Evolutionary conservation across 1,284 basidiomycete species (phyloP).

Genomic region (Pyrrhoderma noxium): DNA sequence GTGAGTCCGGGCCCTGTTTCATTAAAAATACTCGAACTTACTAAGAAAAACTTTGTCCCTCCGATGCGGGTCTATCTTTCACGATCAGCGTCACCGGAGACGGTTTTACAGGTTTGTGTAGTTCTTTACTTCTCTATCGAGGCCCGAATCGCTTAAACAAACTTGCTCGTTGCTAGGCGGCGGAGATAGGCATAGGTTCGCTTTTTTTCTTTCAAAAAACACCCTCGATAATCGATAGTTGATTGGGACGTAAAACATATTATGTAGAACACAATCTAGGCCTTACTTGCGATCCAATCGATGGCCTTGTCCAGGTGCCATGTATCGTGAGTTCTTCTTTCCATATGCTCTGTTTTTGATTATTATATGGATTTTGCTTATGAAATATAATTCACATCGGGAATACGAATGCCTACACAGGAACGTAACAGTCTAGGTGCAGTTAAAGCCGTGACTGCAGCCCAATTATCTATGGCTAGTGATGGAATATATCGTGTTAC

Average conservation of each 20-base stretch:
- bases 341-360: too few species aligned
- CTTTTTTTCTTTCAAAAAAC: constrained; percentile 11
- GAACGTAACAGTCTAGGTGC: constrained; percentile 86
- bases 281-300: constrained; percentile 88
- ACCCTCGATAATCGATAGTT: constrained; percentile 8
- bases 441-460: constrained; percentile 86
- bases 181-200: constrained; percentile 88
- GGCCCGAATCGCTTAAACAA: not conserved
- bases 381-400: too few species aligned
- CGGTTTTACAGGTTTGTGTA: constrained; percentile 55
- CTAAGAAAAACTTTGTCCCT: not conserved
- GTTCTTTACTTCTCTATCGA: not conserved
- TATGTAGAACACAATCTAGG: constrained; percentile 77
- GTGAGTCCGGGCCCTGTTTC: constrained; percentile 32
- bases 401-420: constrained; percentile 28
- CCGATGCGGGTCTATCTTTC: constrained; percentile 5
- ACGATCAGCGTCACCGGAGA: constrained; percentile 62
- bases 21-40: constrained; percentile 1
- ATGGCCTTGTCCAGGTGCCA: constrained; percentile 89
- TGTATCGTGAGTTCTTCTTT: constrained; percentile 64
- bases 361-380: too few species aligned
- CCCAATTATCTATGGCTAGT: constrained; percentile 89
- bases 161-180: constrained; percentile 49
- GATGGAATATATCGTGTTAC: constrained; percentile 83
- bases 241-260: constrained; percentile 1